Conservation (phyloP, 345 rosid species). For the Cardamine chenopodiifolia region DNA sequence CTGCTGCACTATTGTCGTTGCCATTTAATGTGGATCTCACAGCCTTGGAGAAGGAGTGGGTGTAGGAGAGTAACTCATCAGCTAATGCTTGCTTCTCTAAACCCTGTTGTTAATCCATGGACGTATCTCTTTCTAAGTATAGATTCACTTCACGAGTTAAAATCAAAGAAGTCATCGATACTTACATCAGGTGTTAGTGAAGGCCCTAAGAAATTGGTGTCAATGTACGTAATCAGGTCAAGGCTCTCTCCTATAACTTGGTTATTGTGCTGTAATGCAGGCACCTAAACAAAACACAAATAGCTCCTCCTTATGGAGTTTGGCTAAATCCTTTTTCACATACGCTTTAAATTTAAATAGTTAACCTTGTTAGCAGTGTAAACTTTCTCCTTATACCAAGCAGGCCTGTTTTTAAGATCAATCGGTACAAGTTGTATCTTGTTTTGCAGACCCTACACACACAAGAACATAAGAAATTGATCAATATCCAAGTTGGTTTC, state of each 20-base stretch:
- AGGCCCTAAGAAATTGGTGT: conserved; percentile 82
- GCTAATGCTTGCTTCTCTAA: conserved; percentile 61
- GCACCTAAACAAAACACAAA: conserved; percentile 54
- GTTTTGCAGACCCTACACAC: conserved; percentile 68
- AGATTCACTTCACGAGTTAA: not conserved
- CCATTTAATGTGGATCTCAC: conserved; percentile 55
- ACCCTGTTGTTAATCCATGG: conserved; percentile 48
- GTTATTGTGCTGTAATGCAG: conserved; percentile 83
- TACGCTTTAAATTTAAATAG: not conserved
- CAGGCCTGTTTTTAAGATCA: conserved; percentile 73
- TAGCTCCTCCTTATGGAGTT: not conserved
- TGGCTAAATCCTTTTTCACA: not conserved
- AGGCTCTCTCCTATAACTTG: conserved; percentile 83
- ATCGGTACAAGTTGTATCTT: conserved; percentile 74
- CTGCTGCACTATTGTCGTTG: conserved; percentile 46
- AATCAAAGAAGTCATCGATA: not conserved
- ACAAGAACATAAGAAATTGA: not conserved
- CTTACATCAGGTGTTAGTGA: conserved; percentile 71
- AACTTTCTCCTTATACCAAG: conserved; percentile 88
- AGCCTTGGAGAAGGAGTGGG: conserved; percentile 52
- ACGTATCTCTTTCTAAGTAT: not conserved
- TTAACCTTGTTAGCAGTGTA: conserved; percentile 71
- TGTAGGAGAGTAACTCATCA: conserved; percentile 66
- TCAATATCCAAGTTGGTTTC: not conserved
- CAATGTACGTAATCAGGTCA: conserved; percentile 72